Evolutionary conservation across 1,139 yeast species (phyloP).

Genomic region (Scheffersomyces segobiensis): DNA sequence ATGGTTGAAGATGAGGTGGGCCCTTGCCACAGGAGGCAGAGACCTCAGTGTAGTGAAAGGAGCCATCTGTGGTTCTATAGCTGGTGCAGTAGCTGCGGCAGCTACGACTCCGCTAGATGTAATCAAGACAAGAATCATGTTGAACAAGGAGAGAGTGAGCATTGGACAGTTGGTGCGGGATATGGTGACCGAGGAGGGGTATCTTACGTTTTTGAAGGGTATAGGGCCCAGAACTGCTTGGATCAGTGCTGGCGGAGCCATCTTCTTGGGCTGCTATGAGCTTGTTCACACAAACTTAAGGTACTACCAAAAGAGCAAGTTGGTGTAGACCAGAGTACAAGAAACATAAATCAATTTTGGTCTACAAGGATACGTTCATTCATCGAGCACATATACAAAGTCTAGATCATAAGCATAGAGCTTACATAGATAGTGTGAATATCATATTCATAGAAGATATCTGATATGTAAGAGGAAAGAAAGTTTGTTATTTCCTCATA

Average conservation of each 20-base stretch:
- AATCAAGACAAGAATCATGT: slow-evolving; percentile 87
- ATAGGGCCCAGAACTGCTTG: slow-evolving; percentile 94
- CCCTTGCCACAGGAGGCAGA: slow-evolving; percentile 28
- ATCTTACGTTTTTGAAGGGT: slow-evolving; percentile 70
- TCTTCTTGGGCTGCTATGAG: slow-evolving; percentile 92
- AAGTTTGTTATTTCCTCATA: background rate
- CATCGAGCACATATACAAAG: background rate
- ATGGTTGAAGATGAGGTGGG: slow-evolving; percentile 62
- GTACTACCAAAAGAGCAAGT: background rate
- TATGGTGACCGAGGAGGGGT: slow-evolving; percentile 66
- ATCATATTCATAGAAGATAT: background rate
- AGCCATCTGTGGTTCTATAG: slow-evolving; percentile 91
- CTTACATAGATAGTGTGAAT: background rate
- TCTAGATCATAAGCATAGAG: background rate
- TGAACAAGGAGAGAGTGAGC: slow-evolving; percentile 54
- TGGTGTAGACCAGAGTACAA: background rate
- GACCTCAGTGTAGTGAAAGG: slow-evolving; percentile 68
- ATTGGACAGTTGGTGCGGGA: slow-evolving; percentile 44
- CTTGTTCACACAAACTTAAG: slow-evolving; percentile 45
- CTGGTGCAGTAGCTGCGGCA: slow-evolving; percentile 96
- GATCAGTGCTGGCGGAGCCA: slow-evolving; percentile 98
- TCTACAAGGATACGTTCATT: background rate
- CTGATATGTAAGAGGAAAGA: background rate
- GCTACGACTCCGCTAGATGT: slow-evolving; percentile 92
- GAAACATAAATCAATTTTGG: background rate